phyloP scores from a whole-genome alignment of 2,329 filamentous ascomycete species.

The Aspergillus thermomutatus region DNA sequence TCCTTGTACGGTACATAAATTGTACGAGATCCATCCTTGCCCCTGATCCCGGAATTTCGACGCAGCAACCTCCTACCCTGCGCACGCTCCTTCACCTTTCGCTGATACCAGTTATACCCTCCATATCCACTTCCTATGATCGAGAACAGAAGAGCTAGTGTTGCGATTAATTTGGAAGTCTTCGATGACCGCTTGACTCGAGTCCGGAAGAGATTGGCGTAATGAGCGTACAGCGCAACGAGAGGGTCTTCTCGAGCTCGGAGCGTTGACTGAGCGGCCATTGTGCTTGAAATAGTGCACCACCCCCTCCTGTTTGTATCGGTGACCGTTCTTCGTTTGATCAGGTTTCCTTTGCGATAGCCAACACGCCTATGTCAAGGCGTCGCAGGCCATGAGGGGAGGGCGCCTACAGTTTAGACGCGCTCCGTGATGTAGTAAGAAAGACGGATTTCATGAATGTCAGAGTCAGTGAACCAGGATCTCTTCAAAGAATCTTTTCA shows the following conservation, averaged over 20 bases:
- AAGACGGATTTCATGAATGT: background rate
- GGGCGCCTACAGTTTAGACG: conserved; percentile 6
- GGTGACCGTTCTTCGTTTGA: background rate
- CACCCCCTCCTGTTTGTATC: background rate
- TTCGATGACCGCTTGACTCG: conserved; percentile 63
- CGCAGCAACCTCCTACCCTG: conserved; percentile 78
- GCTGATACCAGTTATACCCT: conserved; percentile 72
- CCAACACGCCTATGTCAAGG: conserved; percentile 12
- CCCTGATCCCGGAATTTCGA: conserved; percentile 86
- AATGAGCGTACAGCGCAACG: conserved; percentile 55
- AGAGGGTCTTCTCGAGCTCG: conserved; percentile 65
- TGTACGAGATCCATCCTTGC: conserved; percentile 90
- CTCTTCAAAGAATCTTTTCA: background rate
- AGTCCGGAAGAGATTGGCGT: conserved; percentile 47
- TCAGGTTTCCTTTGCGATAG: conserved; percentile 10
- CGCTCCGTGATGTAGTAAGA: background rate
- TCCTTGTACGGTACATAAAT: conserved; percentile 94
- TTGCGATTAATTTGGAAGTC: conserved; percentile 70
- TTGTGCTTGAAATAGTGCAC: conserved; percentile 34
- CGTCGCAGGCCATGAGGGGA: conserved; percentile 16
- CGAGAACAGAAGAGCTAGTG: conserved; percentile 69
- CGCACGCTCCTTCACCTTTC: conserved; percentile 71
- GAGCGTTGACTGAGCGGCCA: conserved; percentile 88
- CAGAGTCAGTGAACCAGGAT: background rate
- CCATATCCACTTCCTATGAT: conserved; percentile 79